Evolutionary conservation across 257 asterid species (phyloP).

Genomic region (Plectranthus barbatus): DNA sequence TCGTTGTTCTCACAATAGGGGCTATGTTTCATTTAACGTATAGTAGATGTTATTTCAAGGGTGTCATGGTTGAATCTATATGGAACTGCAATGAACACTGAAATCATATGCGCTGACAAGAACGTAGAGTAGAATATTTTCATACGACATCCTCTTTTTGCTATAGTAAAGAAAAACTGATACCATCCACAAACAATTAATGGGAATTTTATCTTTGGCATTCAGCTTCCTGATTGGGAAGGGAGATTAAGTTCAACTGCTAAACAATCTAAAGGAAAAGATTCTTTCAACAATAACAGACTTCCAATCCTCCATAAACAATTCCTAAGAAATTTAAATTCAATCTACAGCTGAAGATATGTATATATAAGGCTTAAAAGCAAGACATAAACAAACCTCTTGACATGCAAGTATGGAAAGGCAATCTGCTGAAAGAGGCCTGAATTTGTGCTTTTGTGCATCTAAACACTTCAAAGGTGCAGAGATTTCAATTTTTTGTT

Average conservation of each 20-base stretch:
- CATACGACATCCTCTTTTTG: not conserved
- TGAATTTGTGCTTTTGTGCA: slow-evolving; percentile 62
- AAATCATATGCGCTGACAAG: not conserved
- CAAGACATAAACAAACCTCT: slow-evolving; percentile 37
- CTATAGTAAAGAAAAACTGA: not conserved
- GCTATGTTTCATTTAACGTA: no score
- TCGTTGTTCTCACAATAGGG: no score
- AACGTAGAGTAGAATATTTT: not conserved
- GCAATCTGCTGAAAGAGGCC: slow-evolving; percentile 69
- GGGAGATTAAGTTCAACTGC: not conserved
- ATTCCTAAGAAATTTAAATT: not conserved
- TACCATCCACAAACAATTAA: not conserved
- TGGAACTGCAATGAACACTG: not conserved
- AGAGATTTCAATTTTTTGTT: slow-evolving; percentile 41
- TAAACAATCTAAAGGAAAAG: not conserved
- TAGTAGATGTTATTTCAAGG: not conserved
- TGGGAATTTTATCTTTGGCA: not conserved
- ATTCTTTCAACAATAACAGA: not conserved
- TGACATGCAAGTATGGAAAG: slow-evolving; percentile 43
- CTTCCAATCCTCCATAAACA: not conserved
- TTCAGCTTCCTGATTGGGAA: not conserved
- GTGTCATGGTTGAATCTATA: not conserved
- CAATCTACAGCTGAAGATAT: slow-evolving; percentile 8
- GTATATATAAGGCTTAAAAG: not conserved
- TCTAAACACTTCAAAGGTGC: slow-evolving; percentile 43